Conservation (phyloP, 2,329 filamentous ascomycete species). For the Sarocladium oryzae region DNA sequence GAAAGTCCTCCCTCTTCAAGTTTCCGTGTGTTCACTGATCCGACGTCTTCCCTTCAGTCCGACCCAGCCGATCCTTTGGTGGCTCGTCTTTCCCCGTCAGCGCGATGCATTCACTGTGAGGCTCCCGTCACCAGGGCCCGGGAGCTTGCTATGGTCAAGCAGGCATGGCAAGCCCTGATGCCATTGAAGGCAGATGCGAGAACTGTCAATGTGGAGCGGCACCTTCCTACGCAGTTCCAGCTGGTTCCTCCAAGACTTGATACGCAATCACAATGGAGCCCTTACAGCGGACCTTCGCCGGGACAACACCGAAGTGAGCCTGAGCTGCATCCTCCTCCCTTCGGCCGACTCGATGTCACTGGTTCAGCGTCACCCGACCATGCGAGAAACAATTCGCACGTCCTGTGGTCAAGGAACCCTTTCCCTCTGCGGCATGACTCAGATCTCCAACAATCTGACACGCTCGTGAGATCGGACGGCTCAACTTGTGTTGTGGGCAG, state of each 20-base stretch:
- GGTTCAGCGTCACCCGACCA: background rate
- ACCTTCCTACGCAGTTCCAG: conserved; percentile 28
- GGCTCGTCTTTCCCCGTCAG: background rate
- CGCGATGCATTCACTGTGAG: conserved; percentile 20
- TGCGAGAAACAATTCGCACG: background rate
- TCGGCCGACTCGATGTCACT: background rate
- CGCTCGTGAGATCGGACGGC: background rate
- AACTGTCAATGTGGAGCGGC: conserved; percentile 30
- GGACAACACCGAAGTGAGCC: background rate
- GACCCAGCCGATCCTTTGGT: background rate
- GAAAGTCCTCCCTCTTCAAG: conserved; percentile 3
- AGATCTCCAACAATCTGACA: background rate
- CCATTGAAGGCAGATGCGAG: conserved; percentile 29
- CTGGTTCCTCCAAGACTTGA: conserved; percentile 14
- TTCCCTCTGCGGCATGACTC: background rate
- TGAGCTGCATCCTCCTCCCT: background rate
- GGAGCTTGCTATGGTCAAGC: conserved; percentile 27
- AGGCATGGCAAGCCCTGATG: conserved; percentile 29
- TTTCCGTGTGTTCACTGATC: conserved; percentile 14
- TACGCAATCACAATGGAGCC: background rate
- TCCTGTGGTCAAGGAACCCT: background rate
- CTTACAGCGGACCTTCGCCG: background rate
- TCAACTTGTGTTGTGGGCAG: background rate
- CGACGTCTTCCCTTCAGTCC: conserved; percentile 22
- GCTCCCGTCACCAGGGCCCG: conserved; percentile 27